Evolutionary conservation across 2,329 filamentous ascomycete species (phyloP).

Genomic region (Sporothrix variecibatus): DNA sequence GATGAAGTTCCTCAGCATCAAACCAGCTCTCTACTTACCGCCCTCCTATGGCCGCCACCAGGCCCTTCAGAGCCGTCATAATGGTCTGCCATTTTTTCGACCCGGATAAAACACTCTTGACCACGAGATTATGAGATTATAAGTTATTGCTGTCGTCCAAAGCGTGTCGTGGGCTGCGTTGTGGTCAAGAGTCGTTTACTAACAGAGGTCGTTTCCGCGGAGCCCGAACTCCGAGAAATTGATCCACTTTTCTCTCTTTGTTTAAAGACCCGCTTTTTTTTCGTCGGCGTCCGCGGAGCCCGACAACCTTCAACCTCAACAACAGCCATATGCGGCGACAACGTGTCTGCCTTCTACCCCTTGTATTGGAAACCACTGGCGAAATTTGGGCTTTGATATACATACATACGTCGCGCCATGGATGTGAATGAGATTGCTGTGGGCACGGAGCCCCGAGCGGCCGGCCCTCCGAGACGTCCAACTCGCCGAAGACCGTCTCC

Average conservation of each 20-base stretch:
- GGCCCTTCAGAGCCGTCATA: not conserved
- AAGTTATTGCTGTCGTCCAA: not conserved
- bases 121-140: not conserved
- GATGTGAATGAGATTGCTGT: not conserved
- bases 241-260: slow-evolving; percentile 11
- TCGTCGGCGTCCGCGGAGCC: not conserved
- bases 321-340: not conserved
- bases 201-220: not conserved
- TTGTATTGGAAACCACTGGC: not conserved
- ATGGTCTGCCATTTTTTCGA: not conserved
- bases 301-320: not conserved
- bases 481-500: not conserved
- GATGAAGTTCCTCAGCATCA: not conserved
- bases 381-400: not conserved
- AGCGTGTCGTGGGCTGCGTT: not conserved
- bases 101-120: not conserved
- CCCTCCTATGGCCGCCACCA: not conserved
- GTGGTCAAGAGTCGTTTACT: not conserved
- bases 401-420: not conserved
- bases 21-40: not conserved
- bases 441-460: not conserved
- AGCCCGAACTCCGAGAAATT: slow-evolving; percentile 11
- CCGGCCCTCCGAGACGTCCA: not conserved
- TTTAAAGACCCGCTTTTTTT: not conserved
- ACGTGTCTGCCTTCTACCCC: not conserved